Evolutionary conservation across 768 basidiomycete species (phyloP).

Genomic region (Tylopilus sp.): DNA sequence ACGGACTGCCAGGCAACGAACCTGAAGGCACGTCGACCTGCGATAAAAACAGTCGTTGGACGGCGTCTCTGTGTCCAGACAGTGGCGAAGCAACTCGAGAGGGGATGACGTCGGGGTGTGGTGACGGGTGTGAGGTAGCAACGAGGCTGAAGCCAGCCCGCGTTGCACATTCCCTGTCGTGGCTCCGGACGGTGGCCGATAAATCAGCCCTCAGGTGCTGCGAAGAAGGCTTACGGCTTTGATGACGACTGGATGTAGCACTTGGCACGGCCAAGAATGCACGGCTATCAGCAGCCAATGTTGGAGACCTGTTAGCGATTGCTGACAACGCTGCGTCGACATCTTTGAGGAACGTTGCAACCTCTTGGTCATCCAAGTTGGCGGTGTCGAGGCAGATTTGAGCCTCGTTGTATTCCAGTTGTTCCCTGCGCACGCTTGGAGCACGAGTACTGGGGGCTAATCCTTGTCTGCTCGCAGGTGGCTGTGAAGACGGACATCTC

Average conservation of each 20-base stretch:
- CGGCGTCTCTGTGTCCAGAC: conserved; percentile 16
- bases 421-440: conserved; percentile 28
- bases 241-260: conserved; percentile 24
- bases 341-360: conserved; percentile 31
- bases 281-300: conserved; percentile 29
- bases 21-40: conserved; percentile 13
- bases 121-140: conserved; percentile 22
- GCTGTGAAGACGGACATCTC: conserved; percentile 22
- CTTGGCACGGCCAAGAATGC: conserved; percentile 29
- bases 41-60: conserved; percentile 19
- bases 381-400: conserved; percentile 32
- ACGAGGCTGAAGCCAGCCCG: conserved; percentile 31
- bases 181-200: conserved; percentile 25
- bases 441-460: conserved; percentile 20
- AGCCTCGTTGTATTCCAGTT: conserved; percentile 28
- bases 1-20: conserved; percentile 14
- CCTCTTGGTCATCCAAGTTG: conserved; percentile 28
- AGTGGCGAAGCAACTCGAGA: conserved; percentile 23
- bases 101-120: conserved; percentile 25
- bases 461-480: conserved; percentile 28
- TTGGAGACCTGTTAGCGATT: conserved; percentile 23
- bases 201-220: conserved; percentile 30
- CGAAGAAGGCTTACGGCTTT: conserved; percentile 30
- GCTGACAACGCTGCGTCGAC: conserved; percentile 29
- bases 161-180: conserved; percentile 24